Evolutionary conservation across 441 rosid genomes (phyloP), one percentile per base, ranked within the genome.

Genomic region (Populus hybrid): DNA sequence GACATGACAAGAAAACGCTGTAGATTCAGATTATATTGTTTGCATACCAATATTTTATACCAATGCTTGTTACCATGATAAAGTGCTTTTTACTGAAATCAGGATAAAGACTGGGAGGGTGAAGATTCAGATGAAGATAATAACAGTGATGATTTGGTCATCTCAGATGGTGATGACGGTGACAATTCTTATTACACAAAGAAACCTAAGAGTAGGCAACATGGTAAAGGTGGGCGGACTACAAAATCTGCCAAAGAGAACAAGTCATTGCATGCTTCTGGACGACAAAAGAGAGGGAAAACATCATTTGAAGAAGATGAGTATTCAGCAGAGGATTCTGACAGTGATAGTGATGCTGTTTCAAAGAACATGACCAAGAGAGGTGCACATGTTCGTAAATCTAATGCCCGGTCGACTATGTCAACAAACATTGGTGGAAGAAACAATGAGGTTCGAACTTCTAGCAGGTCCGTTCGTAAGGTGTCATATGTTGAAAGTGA

Each of bases 401-500:
- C 82, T 78, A 91, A 84, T 86, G 91, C 85, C 71, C 86, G 88
- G 73, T 88, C 89, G 21, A 81, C 87, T 53, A 72, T 81, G 82
- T 81, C 69, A 5, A 71, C 87, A 42, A 79, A 72, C 71, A 66
- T 73, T 65, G 79, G 73, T 73, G 93, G 90, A 78, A 90, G 90
- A 78, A 85, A 85, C 83, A 91, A 76, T 76, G 99, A 97, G 84
- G 93, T 93, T 71, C 98, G 99, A 77, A 90, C 91, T 79, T 97
- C 99, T 76, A 88, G 86, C 83, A 87, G 99, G 88, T 90, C 98
- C 38, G 91, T 90, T 79, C 93, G 97, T 75, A 97, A 94, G 89
- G 99, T 97, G 63, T 97, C 99, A 57, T 97, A 97, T 89, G 99
- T 90, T 75, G 99, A 97, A 89, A 97, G 99, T 84, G 99, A 97